Conservation (phyloP, 129 eudicot genomes). For the Lactuca sativa region DNA sequence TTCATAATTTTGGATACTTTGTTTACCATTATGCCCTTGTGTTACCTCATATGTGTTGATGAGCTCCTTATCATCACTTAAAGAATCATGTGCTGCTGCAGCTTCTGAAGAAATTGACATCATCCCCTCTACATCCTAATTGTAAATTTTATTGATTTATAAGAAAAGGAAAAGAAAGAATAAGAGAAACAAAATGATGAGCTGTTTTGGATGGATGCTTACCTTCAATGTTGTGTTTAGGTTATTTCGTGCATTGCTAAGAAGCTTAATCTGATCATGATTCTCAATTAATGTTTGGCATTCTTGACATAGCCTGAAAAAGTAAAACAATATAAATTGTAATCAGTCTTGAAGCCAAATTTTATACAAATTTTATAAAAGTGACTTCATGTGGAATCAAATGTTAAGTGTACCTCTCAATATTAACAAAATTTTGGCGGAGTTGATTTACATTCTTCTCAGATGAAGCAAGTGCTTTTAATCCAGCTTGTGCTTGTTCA, state of each 20-base stretch:
- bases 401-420: slow-evolving; percentile 71
- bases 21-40: background rate
- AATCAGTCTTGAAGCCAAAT: slow-evolving; percentile 23
- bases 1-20: background rate
- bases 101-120: slow-evolving; percentile 98
- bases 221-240: slow-evolving; percentile 95
- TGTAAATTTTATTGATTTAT: background rate
- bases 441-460: slow-evolving; percentile 68
- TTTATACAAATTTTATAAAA: background rate
- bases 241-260: slow-evolving; percentile 93
- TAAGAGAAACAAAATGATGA: background rate
- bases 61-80: slow-evolving; percentile 92
- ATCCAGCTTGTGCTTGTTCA: slow-evolving; percentile 97
- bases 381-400: slow-evolving; percentile 5
- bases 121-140: slow-evolving; percentile 97
- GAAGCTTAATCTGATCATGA: slow-evolving; percentile 96
- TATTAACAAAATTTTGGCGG: slow-evolving; percentile 78
- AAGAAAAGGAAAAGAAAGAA: background rate
- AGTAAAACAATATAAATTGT: slow-evolving; percentile 10
- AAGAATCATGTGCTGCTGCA: slow-evolving; percentile 83
- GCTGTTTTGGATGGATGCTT: slow-evolving; percentile 14
- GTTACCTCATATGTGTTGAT: slow-evolving; percentile 88
- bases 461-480: slow-evolving; percentile 76
- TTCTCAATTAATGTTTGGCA: slow-evolving; percentile 95
- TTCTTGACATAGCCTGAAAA: slow-evolving; percentile 83